Evolutionary conservation across 106 monocot species (phyloP).

Genomic region (Dendrobium officinale): DNA sequence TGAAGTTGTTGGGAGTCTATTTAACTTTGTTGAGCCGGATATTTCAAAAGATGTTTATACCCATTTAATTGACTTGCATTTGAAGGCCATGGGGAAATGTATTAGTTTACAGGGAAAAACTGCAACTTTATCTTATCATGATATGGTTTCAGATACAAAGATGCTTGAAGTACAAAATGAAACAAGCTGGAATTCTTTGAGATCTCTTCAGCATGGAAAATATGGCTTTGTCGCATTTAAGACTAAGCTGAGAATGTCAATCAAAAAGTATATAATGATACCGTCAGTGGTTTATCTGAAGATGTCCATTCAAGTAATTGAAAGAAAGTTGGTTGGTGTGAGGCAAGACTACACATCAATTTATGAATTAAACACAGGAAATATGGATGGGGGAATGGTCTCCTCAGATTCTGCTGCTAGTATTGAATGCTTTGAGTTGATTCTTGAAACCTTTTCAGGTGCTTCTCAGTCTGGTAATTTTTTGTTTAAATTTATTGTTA

Average conservation of each 20-base stretch:
- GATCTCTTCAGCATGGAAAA: conserved; percentile 12
- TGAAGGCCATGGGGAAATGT: conserved; percentile 79
- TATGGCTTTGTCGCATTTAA: conserved; percentile 42
- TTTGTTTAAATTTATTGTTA: not conserved
- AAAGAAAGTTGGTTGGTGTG: conserved; percentile 59
- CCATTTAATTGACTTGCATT: conserved; percentile 48
- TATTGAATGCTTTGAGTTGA: conserved; percentile 61
- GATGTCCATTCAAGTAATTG: conserved; percentile 48
- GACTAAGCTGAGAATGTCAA: conserved; percentile 52
- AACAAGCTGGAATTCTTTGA: conserved; percentile 9
- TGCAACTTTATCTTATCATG: conserved; percentile 66
- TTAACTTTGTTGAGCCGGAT: conserved; percentile 31
- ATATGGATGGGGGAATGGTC: conserved; percentile 47
- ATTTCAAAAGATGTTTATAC: conserved; percentile 45
- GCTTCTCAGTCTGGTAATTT: not conserved
- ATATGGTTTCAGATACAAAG: conserved; percentile 45
- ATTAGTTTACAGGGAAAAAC: conserved; percentile 66
- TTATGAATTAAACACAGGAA: conserved; percentile 47
- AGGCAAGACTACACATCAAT: conserved; percentile 26
- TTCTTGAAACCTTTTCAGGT: conserved; percentile 77
- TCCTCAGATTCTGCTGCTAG: conserved; percentile 70
- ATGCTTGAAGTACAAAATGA: conserved; percentile 22
- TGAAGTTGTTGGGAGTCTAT: conserved; percentile 42
- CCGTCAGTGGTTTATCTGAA: conserved; percentile 26
- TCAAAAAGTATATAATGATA: conserved; percentile 42